Base-by-base conservation (phyloP, 116 monocot genomes). In the Cymodocea nodosa region DNA sequence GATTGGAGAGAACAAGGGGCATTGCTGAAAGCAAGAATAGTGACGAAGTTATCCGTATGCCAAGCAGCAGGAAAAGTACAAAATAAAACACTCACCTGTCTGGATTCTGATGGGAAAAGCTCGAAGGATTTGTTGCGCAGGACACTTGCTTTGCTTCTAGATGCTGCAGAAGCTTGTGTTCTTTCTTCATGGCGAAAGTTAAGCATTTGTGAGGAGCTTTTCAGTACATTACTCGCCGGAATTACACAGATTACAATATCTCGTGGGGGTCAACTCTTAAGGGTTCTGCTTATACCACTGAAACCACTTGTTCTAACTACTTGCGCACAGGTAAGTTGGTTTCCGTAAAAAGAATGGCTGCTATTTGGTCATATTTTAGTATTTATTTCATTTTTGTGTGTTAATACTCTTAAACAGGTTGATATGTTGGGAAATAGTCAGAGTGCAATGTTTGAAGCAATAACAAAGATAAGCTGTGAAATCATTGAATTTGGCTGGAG, bases 401-500 rank as follows among this genome's bases (percentile, higher is more conserved):
- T 44, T 8, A 30, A 30, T 3, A 44, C 44, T 12, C 44, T 55
- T 56, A 14, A 57, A 68, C 72, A 98, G 98, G 92, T 81, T 76
- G 98, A 92, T 74, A 81, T 78, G 76, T 73, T 71, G 71, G 86
- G 92, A 56, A 80, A 78, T 62, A 89, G 65, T 70, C 92, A 78
- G 23, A 92, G 84, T 51, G 76, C 80, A 23, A 86, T 98, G 84
- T 92, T 98, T 80, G 82, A 80, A 44, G 64, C 89, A 57, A 76
- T 98, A 22, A 86, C 79, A n/a, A 98, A 81, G 77, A 77, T 90
- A 60, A 79, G 92, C 58, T 98, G 98, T 75, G 92, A 98, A 68
- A 92, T 98, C 74, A 86, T 92, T 78, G 89, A 98, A 76, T 98
- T 92, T 80, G 98, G 92, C 23, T 98, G 97, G 98, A 83, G 71